Evolutionary conservation across 163 green algal species (phyloP).

Genomic region (Scenedesmus sp.): DNA sequence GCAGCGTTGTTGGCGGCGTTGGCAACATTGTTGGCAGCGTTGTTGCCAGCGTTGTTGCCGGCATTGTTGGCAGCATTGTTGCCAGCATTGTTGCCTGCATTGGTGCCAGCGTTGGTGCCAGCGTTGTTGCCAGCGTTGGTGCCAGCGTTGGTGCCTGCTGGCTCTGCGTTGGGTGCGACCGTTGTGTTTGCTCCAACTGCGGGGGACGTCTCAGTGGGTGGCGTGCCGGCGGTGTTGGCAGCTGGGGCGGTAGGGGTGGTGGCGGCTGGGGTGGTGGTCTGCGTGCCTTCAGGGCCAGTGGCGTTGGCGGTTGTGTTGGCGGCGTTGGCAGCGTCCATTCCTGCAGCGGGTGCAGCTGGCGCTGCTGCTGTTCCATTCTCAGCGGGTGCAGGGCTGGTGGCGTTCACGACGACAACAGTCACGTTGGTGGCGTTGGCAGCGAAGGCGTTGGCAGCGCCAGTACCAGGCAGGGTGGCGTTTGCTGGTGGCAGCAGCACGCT

Average conservation of each 20-base stretch:
- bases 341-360: too few species aligned
- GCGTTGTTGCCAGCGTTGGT: background rate
- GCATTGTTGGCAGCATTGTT: background rate
- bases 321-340: too few species aligned
- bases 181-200: background rate
- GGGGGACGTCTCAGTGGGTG: background rate
- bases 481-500: slow-evolving; percentile 53
- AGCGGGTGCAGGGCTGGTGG: background rate
- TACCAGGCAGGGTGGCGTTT: background rate
- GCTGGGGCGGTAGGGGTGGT: too few species aligned
- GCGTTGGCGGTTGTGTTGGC: too few species aligned
- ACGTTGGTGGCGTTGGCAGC: background rate
- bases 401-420: background rate
- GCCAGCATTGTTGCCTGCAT: background rate
- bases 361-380: background rate
- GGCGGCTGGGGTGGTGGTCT: too few species aligned
- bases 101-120: background rate
- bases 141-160: background rate
- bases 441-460: background rate
- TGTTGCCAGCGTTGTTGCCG: background rate
- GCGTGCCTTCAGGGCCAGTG: too few species aligned
- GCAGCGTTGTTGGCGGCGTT: too few species aligned
- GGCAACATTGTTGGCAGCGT: background rate
- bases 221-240: too few species aligned
- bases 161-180: background rate